phyloP scores from a whole-genome alignment of 176 grass and related monocot species.

The Areca catechu region DNA sequence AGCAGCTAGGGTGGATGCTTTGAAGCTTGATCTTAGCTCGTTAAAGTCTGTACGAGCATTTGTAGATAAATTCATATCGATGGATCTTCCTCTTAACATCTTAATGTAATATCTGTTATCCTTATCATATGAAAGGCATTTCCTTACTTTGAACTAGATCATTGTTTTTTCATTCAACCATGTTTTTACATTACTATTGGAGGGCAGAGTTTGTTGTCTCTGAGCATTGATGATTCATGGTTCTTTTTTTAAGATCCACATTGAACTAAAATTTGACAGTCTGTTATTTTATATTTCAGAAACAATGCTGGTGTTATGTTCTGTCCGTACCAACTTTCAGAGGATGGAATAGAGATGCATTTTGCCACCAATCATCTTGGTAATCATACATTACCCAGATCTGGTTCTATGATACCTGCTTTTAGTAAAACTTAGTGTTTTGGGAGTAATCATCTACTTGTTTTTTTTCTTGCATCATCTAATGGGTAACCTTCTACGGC shows the following conservation, averaged over 20 bases:
- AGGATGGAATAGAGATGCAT: conserved; percentile 81
- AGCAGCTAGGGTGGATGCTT: conserved; percentile 37
- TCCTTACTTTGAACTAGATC: background rate
- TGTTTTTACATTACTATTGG: too few species aligned
- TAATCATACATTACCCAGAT: conserved; percentile 8
- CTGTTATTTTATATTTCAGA: conserved; percentile 25
- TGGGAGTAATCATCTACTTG: too few species aligned
- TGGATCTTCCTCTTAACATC: conserved; percentile 86
- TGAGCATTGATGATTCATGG: too few species aligned
- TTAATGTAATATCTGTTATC: conserved; percentile 60
- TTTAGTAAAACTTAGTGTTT: too few species aligned
- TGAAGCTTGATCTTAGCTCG: conserved; percentile 91
- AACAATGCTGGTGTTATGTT: conserved; percentile 98
- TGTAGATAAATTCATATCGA: conserved; percentile 51
- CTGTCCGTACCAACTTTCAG: conserved; percentile 81
- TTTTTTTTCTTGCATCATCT: too few species aligned
- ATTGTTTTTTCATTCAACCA: too few species aligned
- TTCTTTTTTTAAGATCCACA: too few species aligned
- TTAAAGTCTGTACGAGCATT: conserved; percentile 72
- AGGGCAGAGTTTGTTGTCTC: too few species aligned
- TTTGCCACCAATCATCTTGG: conserved; percentile 96
- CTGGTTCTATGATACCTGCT: too few species aligned
- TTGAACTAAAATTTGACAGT: too few species aligned
- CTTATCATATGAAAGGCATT: background rate
- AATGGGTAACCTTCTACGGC: too few species aligned